These are phyloP conservation scores for Ceratobasidium theobromae DNA, from an alignment of 1,284 basidiomycete species.

Conservation along the genomic window DNA sequence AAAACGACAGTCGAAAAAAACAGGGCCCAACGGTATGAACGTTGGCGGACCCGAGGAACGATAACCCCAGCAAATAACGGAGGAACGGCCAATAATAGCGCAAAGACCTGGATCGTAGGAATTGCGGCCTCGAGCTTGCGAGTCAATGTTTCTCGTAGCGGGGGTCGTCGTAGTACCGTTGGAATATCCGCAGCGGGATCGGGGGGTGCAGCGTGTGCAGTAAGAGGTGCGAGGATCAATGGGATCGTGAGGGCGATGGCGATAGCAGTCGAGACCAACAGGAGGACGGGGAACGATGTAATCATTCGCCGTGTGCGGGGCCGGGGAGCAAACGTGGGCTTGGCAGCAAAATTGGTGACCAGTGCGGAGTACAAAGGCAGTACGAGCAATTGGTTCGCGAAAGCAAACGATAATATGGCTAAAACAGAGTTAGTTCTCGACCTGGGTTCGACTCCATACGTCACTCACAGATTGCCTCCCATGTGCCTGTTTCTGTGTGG, in stretches of 20 bases:
- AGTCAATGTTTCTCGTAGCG: constrained; percentile 12
- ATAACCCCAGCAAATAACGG: constrained; percentile 24
- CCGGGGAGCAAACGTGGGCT: constrained; percentile 27
- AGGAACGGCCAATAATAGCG: constrained; percentile 20
- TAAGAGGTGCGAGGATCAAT: constrained; percentile 20
- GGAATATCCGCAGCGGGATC: neutral
- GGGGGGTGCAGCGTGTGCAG: constrained; percentile 13
- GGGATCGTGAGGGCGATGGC: constrained; percentile 26
- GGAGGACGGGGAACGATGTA: constrained; percentile 11
- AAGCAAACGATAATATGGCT: constrained; percentile 28
- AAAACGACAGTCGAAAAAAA: constrained; percentile 4
- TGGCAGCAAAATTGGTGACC: constrained; percentile 27
- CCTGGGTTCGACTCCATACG: neutral
- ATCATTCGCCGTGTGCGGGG: constrained; percentile 23
- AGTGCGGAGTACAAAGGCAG: constrained; percentile 16
- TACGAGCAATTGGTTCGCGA: constrained; percentile 23
- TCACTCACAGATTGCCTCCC: constrained; percentile 29
- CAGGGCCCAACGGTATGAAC: constrained; percentile 17
- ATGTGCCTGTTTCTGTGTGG: constrained; percentile 28
- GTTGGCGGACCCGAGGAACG: constrained; percentile 18
- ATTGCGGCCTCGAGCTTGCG: constrained; percentile 28
- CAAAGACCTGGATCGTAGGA: constrained; percentile 29
- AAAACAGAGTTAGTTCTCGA: neutral
- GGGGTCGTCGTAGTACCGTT: neutral
- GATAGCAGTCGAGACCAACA: constrained; percentile 3